Percentiles rank a stretch among this genome's conserved stretches.
These are phyloP conservation scores for Yarrowia alimentaria DNA, from an alignment of 805 yeast species.

Conservation along the genomic window DNA sequence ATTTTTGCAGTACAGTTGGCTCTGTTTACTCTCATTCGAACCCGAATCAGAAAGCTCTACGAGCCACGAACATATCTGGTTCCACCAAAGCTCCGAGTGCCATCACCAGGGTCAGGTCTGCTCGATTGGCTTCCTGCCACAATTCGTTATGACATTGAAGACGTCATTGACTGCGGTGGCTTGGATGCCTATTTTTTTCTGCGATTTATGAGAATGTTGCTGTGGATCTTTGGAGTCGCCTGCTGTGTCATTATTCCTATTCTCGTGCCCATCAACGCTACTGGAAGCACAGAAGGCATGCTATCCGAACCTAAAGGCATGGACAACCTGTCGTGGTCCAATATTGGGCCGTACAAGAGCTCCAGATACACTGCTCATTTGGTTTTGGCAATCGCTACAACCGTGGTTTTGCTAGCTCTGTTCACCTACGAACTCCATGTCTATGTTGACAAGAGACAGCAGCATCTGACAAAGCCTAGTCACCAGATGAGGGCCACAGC, in stretches of 20 bases:
- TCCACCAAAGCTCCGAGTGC: conserved; percentile 43
- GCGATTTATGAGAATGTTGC: conserved; percentile 55
- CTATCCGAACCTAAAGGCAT: conserved; percentile 46
- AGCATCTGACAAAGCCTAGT: conserved; percentile 39
- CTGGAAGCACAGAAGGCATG: conserved; percentile 40
- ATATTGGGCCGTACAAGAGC: conserved; percentile 55
- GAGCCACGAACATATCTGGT: conserved; percentile 55
- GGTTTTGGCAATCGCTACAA: conserved; percentile 40
- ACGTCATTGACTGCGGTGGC: conserved; percentile 52
- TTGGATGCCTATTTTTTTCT: conserved; percentile 74
- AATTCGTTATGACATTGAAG: conserved; percentile 43
- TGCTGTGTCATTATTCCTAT: conserved; percentile 58
- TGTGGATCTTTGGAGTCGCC: conserved; percentile 51
- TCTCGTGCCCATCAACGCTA: conserved; percentile 61
- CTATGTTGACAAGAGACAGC: conserved; percentile 51
- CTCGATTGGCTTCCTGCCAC: conserved; percentile 57
- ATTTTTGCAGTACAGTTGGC: conserved; percentile 53
- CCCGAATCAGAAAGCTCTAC: conserved; percentile 45
- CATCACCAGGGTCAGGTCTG: conserved; percentile 40
- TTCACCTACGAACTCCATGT: conserved; percentile 49
- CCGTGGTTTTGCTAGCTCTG: conserved; percentile 54
- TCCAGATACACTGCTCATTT: conserved; percentile 61
- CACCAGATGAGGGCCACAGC: conserved; percentile 35
- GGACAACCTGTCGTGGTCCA: conserved; percentile 70
- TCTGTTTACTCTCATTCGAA: conserved; percentile 43